These are phyloP conservation scores for Eucalyptus coolabah DNA, from an alignment of 345 rosid genomes.

Conservation along the genomic window DNA sequence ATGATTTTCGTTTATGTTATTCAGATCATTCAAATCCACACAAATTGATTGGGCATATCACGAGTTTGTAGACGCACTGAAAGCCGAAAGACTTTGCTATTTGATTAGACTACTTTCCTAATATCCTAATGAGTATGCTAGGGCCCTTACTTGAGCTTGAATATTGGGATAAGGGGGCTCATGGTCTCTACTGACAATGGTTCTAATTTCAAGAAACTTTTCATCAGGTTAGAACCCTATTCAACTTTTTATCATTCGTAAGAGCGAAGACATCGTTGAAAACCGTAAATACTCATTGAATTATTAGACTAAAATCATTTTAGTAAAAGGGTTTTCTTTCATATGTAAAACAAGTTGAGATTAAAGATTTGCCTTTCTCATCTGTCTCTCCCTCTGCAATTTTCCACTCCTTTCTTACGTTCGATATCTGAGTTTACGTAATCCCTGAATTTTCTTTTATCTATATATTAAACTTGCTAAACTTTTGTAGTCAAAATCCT, in stretches of 20 bases:
- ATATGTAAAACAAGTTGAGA: not conserved
- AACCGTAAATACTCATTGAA: not conserved
- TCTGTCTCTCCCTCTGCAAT: not conserved
- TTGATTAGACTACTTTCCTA: not conserved
- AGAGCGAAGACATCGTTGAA: not conserved
- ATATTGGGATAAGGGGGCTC: not conserved
- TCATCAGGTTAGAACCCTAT: not conserved
- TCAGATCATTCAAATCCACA: not conserved
- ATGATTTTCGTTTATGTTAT: not conserved
- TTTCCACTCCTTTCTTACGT: not conserved
- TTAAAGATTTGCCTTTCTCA: not conserved
- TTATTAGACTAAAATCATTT: not conserved
- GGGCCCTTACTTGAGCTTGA: not conserved
- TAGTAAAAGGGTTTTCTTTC: not conserved
- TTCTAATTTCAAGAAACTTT: not conserved
- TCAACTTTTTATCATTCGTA: not conserved
- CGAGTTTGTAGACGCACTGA: not conserved
- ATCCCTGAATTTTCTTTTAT: not conserved
- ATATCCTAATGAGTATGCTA: not conserved
- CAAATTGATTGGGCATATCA: not conserved
- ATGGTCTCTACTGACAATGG: not conserved
- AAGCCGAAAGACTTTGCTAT: not conserved
- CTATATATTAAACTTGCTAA: not conserved
- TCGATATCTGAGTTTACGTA: not conserved
- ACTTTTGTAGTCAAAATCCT: not conserved